Base-by-base conservation (phyloP, 192 early-diverging fungal species). In the Phlyctochytrium planicorne region DNA sequence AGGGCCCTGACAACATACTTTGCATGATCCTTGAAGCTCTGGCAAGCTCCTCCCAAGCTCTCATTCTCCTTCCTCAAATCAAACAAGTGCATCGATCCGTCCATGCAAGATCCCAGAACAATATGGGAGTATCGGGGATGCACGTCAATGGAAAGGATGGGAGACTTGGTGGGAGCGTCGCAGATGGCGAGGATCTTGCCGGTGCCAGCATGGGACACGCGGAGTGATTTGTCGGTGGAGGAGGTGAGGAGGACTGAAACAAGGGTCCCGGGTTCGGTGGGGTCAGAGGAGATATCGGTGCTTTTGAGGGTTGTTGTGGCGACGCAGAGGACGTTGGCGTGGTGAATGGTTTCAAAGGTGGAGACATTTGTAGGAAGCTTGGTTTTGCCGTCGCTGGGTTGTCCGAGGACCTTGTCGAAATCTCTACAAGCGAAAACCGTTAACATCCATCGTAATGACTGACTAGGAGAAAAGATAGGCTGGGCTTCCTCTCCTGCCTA, bases 1-100 rank as follows among this genome's bases (percentile, higher is more conserved):
- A 69, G 62, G 34, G 82, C 83, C 2, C 82, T 76, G 14, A 86
- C 73, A 23, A 92, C 85, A 75, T 88, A 92, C 59, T 91, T 91
- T 27, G 65, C 47, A 67, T 94, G 92, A 65, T 90, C 82, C 55
- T 83, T 82, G 65, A 84, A 91, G 3, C 59, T 66, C 75, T 91
- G 89, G 30, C 16, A 20, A 12, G 29, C 2, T 2, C 53, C 53
- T 24, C 6, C 0, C 0, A 36, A 40, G 40, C 10, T 14, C 10
- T 6, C 16, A 4, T 57, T 27, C 25, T 14, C 55, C 25, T 12
- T 6, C 55, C 55, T 57, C 24, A 32, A 6, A 17, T 64, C 52
- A 31, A 71, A 25, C 3, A 65, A 33, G 37, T 30, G 0, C 2
- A 16, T 16, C 47, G 40, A 20, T 6, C 75, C 75, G 52, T 66